Evolutionary conservation across 768 basidiomycete species (phyloP).

Genomic region (Mycena polygramma): DNA sequence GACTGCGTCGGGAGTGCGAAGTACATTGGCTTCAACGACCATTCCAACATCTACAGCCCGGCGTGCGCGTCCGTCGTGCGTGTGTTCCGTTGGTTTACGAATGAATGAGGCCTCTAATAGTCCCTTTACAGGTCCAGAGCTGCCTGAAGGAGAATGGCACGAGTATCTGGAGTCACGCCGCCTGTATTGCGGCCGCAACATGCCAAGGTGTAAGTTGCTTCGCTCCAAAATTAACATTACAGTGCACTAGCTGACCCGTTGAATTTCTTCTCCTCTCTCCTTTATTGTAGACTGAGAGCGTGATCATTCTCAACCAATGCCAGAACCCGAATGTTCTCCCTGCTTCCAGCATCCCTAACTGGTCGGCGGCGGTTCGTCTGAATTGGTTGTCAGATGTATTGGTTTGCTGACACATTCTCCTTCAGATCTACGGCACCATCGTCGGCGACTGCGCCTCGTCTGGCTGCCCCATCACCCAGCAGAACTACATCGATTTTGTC

Average conservation of each 20-base stretch:
- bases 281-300: constrained; percentile 24
- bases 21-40: too few relatives aligned
- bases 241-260: neutral
- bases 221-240: neutral
- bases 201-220: constrained; percentile 34
- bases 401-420: neutral
- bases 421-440: constrained; percentile 35
- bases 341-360: constrained; percentile 24
- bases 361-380: constrained; percentile 21
- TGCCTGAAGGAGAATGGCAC: constrained; percentile 22
- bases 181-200: constrained; percentile 29
- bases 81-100: too few relatives aligned
- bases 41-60: too few relatives aligned
- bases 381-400: neutral
- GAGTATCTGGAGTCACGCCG: constrained; percentile 27
- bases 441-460: constrained; percentile 34
- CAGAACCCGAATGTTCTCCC: constrained; percentile 26
- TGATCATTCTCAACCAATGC: constrained; percentile 34
- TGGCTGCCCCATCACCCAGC: constrained; percentile 40
- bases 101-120: too few relatives aligned
- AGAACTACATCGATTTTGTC: constrained; percentile 41
- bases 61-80: too few relatives aligned
- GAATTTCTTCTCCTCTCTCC: too few relatives aligned
- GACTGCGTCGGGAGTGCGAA: too few relatives aligned
- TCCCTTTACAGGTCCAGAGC: too few relatives aligned